Percentiles rank a stretch among this genome's conserved stretches.
phyloP scores from a whole-genome alignment of 2,329 filamentous ascomycete species.

The Aspergillus costaricaensis region DNA sequence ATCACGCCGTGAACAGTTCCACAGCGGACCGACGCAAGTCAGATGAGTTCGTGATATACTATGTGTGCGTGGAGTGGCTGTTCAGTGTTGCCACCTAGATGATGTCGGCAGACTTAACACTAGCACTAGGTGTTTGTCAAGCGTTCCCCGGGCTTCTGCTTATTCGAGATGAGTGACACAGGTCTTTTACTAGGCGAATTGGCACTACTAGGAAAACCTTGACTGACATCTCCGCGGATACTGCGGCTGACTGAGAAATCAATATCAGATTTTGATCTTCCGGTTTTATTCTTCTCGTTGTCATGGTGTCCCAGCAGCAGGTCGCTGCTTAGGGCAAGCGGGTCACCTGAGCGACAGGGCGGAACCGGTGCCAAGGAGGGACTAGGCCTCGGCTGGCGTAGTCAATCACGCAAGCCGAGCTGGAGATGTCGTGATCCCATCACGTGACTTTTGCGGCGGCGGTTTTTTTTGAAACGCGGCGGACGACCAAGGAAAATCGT shows the following conservation, averaged over 20 bases:
- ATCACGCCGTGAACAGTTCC: neutral
- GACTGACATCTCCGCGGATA: neutral
- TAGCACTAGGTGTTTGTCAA: neutral
- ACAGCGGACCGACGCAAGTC: neutral
- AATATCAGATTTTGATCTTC: neutral
- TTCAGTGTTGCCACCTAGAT: neutral
- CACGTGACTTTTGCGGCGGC: neutral
- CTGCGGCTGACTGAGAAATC: neutral
- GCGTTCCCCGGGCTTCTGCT: neutral
- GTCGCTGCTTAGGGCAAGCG: conserved; percentile 12
- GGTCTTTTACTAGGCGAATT: neutral
- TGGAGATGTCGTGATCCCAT: conserved; percentile 28
- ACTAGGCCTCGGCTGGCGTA: conserved; percentile 4
- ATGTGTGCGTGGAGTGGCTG: neutral
- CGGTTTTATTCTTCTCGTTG: neutral
- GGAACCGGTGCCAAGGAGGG: conserved; percentile 2
- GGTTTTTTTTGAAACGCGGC: conserved; percentile 6
- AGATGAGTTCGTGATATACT: neutral
- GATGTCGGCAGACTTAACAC: neutral
- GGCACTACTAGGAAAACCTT: neutral
- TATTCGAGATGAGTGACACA: neutral
- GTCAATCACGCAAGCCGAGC: conserved; percentile 29
- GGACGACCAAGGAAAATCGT: neutral
- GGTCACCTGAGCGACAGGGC: conserved; percentile 14
- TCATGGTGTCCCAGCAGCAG: neutral